These are phyloP conservation scores for Achlya hypogyna DNA, from an alignment of 352 stramenopile genomes.

Conservation along the genomic window DNA sequence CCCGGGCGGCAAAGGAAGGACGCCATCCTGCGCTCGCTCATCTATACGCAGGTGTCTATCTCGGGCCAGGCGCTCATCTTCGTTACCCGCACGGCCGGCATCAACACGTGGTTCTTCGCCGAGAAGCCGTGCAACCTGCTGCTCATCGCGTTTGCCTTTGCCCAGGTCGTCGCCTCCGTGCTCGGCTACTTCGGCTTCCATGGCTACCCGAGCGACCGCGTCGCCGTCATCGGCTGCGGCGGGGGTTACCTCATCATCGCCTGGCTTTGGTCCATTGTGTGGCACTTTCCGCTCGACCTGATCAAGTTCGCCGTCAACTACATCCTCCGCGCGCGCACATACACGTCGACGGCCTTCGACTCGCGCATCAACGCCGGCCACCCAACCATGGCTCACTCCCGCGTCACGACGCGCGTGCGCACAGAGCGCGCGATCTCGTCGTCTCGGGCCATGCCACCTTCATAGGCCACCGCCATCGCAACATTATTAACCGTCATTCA, in stretches of 20 bases:
- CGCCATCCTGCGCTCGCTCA: slow-evolving; percentile 47
- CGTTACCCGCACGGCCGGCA: slow-evolving; percentile 56
- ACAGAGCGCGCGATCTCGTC: slow-evolving; percentile 45
- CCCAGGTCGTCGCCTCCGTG: slow-evolving; percentile 49
- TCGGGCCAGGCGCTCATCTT: slow-evolving; percentile 68
- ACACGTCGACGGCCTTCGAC: slow-evolving; percentile 53
- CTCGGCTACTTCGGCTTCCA: slow-evolving; percentile 59
- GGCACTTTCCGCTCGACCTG: slow-evolving; percentile 63
- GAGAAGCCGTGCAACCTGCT: slow-evolving; percentile 56
- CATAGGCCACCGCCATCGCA: no score
- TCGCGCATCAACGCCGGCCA: slow-evolving; percentile 68
- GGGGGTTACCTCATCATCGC: slow-evolving; percentile 53
- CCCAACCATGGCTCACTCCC: slow-evolving; percentile 49
- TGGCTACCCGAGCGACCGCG: slow-evolving; percentile 54
- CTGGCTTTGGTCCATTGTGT: slow-evolving; percentile 59
- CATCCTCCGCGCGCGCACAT: slow-evolving; percentile 47
- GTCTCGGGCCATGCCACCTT: background rate
- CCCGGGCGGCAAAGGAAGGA: slow-evolving; percentile 59
- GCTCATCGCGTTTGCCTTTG: slow-evolving; percentile 57
- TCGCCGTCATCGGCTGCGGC: slow-evolving; percentile 53
- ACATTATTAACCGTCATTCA: no score
- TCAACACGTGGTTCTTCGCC: slow-evolving; percentile 69
- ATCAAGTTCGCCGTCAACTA: slow-evolving; percentile 71
- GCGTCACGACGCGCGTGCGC: slow-evolving; percentile 48
- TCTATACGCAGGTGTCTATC: slow-evolving; percentile 68